Base-by-base conservation (phyloP, 2,329 filamentous ascomycete genomes). In the Alternaria consortialis region DNA sequence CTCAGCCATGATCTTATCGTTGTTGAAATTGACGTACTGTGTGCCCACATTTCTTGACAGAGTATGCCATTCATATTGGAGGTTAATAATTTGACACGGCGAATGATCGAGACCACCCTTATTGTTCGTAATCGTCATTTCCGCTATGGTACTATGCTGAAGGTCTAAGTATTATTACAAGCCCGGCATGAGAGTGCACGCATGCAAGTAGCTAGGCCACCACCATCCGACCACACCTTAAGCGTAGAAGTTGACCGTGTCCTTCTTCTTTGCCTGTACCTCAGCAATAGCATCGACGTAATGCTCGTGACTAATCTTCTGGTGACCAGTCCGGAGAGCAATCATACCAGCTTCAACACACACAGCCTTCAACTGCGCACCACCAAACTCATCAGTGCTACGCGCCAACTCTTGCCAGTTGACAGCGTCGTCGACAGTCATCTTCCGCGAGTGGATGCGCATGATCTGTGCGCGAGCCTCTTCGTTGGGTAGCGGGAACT, bases 331-430 rank as follows among this genome's bases (percentile, higher is more conserved):
- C 71, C 95, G 88, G 76, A 99, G 84, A 29, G 95, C 95, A 82
- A 99, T 99, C 95, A 99, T 99, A 78, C 95, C 95, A 53, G 95
- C 95, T 84, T 99, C 95, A 27, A 99, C 95, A 80, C 95, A 99
- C 23, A 99, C 95, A 43, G 95, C 95, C 86, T 99, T 99, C 71
- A 99, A 84, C 88, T 97, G 94, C 62, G 95, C 95, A 78, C 95
- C 95, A 61, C 95, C 95, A 79, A 99, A 99, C 82, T 99, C 95
- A 79, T 99, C 95, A 17, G 95, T 99, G 82, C 93, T 97, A 75
- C 95, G 89, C 7, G 95, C 95, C 82, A 99, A 80, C 80, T 99
- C 95, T 61, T 90, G 87, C 94, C 95, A 99, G 85, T 99, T 99
- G 76, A 99, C 91, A 56, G 86, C 90, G 55, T 93, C 89, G 74